Conservation (phyloP, 805 yeast species). For the Yarrowia porcina region DNA sequence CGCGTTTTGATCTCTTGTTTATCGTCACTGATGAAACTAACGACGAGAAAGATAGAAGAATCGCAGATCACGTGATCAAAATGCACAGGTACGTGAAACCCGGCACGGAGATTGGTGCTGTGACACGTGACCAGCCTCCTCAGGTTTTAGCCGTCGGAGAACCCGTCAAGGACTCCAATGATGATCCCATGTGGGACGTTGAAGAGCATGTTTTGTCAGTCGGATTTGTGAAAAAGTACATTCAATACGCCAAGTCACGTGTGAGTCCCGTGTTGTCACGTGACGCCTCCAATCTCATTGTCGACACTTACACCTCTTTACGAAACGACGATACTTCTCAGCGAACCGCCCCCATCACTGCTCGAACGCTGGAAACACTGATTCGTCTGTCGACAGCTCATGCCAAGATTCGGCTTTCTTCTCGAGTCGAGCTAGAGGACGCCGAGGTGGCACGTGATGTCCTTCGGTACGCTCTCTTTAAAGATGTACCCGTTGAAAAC, state of each 20-base stretch:
- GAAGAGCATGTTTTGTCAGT: constrained; percentile 59
- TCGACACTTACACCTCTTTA: constrained; percentile 70
- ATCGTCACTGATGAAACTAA: constrained; percentile 95
- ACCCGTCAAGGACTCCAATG: constrained; percentile 47
- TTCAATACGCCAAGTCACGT: constrained; percentile 91
- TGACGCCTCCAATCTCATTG: constrained; percentile 76
- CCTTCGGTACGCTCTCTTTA: constrained; percentile 80
- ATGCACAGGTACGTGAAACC: constrained; percentile 88
- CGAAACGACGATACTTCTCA: constrained; percentile 59
- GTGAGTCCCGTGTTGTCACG: constrained; percentile 74
- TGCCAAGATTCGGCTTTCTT: constrained; percentile 88
- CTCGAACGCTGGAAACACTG: constrained; percentile 95
- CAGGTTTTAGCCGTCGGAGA: constrained; percentile 81
- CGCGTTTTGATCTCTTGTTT: constrained; percentile 93
- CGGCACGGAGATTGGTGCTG: constrained; percentile 90
- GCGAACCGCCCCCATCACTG: constrained; percentile 87
- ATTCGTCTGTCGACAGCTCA: constrained; percentile 95
- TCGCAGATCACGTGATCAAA: constrained; percentile 90
- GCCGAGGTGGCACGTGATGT: constrained; percentile 83
- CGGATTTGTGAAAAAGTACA: constrained; percentile 83
- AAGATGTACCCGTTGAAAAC: constrained; percentile 54
- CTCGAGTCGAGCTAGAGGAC: constrained; percentile 68
- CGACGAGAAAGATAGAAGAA: constrained; percentile 75
- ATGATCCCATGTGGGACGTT: constrained; percentile 44
- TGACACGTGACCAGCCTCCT: constrained; percentile 72